A percentile compares a stretch with the other conserved stretches of the same genome.
These are phyloP conservation scores for Penicillium sumatraense DNA, from an alignment of 2,329 filamentous ascomycete species.

Conservation along the genomic window DNA sequence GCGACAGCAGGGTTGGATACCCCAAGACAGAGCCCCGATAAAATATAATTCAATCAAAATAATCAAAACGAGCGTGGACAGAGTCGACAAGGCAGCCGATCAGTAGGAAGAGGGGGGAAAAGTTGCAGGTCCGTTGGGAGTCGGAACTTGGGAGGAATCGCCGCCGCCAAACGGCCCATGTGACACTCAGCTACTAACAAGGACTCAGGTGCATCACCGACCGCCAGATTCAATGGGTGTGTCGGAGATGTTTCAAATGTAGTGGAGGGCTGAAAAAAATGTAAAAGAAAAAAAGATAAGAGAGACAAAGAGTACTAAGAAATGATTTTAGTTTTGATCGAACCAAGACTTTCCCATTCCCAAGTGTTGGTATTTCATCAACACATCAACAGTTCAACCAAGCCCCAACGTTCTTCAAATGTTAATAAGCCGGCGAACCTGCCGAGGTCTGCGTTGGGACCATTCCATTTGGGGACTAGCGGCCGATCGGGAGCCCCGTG, in stretches of 20 bases:
- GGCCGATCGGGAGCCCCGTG: slow-evolving; percentile 22
- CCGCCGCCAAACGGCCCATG: slow-evolving; percentile 41
- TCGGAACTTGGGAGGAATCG: slow-evolving; percentile 34
- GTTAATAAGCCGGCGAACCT: slow-evolving; percentile 22
- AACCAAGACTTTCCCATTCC: too few relatives aligned
- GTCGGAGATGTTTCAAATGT: not conserved
- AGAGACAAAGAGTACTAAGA: too few relatives aligned
- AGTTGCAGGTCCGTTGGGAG: slow-evolving; percentile 18
- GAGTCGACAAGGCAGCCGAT: slow-evolving; percentile 13
- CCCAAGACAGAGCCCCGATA: slow-evolving; percentile 14
- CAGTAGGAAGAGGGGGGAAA: slow-evolving; percentile 18
- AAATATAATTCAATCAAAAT: slow-evolving; percentile 4
- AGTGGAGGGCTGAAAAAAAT: not conserved
- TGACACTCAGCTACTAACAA: slow-evolving; percentile 35
- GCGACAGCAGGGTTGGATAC: slow-evolving; percentile 33
- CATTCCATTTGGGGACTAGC: slow-evolving; percentile 13
- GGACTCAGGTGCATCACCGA: slow-evolving; percentile 20
- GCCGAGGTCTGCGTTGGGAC: slow-evolving; percentile 19
- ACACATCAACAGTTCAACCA: slow-evolving; percentile 9
- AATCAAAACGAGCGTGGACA: slow-evolving; percentile 13
- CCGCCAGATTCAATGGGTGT: slow-evolving; percentile 9
- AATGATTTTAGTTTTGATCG: too few relatives aligned
- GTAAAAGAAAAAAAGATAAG: not conserved
- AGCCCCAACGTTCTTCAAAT: slow-evolving; percentile 22
- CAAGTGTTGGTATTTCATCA: slow-evolving; percentile 15